Evolutionary conservation across 1,284 basidiomycete genomes (phyloP), one percentile per base, ranked within the genome.

Genomic region (Salmacisia buchloeana): DNA sequence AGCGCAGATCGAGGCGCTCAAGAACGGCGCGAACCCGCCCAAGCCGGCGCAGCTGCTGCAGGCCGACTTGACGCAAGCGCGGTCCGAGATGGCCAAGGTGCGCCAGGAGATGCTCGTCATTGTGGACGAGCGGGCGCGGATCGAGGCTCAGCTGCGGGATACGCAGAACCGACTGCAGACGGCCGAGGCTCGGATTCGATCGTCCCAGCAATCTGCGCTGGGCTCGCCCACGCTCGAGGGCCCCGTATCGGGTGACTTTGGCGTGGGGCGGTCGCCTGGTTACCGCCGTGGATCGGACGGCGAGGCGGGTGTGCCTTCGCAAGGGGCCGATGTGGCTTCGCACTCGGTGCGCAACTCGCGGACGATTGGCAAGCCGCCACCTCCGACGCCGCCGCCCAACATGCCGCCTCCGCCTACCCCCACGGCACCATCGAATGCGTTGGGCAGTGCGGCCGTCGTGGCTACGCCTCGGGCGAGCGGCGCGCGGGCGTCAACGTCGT

Each of bases 381-480:
- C 92, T 23, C 89, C 89, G 0, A 90, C 89, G 0, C 92, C 92
- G 0, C 91, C 92, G 25, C 92, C 92, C 2, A 87, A 88, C 29
- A 85, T 91, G 52, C 92, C 92, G 6, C 90, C 90, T 9, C 92
- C 92, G 3, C 73, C 74, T 2, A 72, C 72, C 13, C 73, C 74
- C 0, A 45, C 63, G 2, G 62, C 60, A 1, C 23, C 4, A 43
- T 18, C 41, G 1, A n/a, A 15, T 43, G 18, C 41, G 10, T 12
- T 21, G 10, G 46, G 46, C 23, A n/a, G 18, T 43, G 18, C 41
- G 10, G 7, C 41, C 4, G 46, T 21, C 23, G 57, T 59, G 35
- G 61, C 63, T 18, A 64, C 65, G 9, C 57, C 62, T 34, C 43
- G 58, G 4, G 63, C 68, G 35, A 63, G 61, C 3, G 71, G 73